phyloP scores from a whole-genome alignment of 345 rosid species.

The Rhodomyrtus tomentosa region DNA sequence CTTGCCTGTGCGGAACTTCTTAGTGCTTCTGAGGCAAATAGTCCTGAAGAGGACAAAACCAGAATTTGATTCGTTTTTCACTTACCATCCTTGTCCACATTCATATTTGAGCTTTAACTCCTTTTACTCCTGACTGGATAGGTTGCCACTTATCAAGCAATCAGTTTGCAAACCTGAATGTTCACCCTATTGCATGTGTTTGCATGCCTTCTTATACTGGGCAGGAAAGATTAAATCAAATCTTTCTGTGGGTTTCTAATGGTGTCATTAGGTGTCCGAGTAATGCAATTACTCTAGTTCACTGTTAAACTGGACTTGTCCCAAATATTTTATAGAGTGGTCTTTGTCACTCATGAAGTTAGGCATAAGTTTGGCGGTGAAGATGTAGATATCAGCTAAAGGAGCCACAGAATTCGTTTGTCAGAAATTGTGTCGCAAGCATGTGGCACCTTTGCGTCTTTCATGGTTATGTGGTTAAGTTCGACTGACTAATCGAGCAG shows the following conservation, averaged over 20 bases:
- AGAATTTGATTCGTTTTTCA: not conserved
- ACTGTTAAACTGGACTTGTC: not conserved
- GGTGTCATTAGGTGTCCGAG: not conserved
- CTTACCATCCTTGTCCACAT: not conserved
- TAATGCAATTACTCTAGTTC: not conserved
- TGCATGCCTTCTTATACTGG: not conserved
- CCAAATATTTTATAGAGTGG: not conserved
- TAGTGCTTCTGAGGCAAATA: slow-evolving; percentile 1
- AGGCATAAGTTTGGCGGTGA: not conserved
- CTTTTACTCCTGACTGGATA: not conserved
- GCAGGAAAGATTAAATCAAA: not conserved
- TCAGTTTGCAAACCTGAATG: not conserved
- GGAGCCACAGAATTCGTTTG: not conserved
- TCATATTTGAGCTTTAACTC: not conserved
- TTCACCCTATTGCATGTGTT: not conserved
- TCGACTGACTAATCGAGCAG: not conserved
- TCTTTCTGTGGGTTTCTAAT: not conserved
- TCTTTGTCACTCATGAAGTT: not conserved
- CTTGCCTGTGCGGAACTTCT: slow-evolving; percentile 5
- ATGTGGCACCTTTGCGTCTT: not conserved
- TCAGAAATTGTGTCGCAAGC: not conserved
- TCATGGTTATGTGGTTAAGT: not conserved
- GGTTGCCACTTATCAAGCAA: not conserved
- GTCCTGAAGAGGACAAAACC: not conserved
- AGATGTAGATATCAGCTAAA: not conserved